These are phyloP conservation scores for Pochonia chlamydosporia DNA, from an alignment of 2,329 filamentous ascomycete genomes.

Conservation along the genomic window DNA sequence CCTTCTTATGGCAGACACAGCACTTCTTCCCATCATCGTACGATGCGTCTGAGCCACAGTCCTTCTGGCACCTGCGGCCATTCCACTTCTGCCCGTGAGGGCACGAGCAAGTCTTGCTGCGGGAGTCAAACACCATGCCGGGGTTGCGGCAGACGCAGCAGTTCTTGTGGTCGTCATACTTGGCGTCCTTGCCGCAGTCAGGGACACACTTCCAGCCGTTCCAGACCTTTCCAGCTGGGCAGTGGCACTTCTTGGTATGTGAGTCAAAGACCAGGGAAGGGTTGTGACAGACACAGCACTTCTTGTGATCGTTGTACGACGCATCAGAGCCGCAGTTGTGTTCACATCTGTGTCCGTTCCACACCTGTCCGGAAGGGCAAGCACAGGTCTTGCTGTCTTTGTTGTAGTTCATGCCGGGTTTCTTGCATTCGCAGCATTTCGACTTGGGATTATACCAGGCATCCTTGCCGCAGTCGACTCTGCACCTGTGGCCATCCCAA, in stretches of 20 bases:
- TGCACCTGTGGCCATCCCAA: background rate
- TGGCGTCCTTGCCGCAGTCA: slow-evolving; percentile 6
- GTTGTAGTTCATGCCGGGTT: slow-evolving; percentile 3
- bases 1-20: too few species aligned
- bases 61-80: background rate
- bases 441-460: background rate
- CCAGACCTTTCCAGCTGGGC: background rate
- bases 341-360: slow-evolving; percentile 4
- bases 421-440: slow-evolving; percentile 4
- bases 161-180: background rate
- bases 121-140: background rate
- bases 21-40: too few species aligned
- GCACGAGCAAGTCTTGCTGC: slow-evolving; percentile 4
- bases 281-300: slow-evolving; percentile 4
- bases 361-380: slow-evolving; percentile 1
- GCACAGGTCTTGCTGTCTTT: slow-evolving; percentile 3
- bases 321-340: slow-evolving; percentile 9
- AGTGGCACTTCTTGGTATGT: background rate
- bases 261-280: background rate
- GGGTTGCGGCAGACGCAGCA: slow-evolving; percentile 2
- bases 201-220: slow-evolving; percentile 1
- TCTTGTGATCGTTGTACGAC: background rate
- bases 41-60: too few species aligned
- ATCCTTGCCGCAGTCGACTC: slow-evolving; percentile 5
- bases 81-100: slow-evolving; percentile 2